Base-by-base conservation (phyloP, 805 yeast species). In the Wickerhamiella domercqiae region DNA sequence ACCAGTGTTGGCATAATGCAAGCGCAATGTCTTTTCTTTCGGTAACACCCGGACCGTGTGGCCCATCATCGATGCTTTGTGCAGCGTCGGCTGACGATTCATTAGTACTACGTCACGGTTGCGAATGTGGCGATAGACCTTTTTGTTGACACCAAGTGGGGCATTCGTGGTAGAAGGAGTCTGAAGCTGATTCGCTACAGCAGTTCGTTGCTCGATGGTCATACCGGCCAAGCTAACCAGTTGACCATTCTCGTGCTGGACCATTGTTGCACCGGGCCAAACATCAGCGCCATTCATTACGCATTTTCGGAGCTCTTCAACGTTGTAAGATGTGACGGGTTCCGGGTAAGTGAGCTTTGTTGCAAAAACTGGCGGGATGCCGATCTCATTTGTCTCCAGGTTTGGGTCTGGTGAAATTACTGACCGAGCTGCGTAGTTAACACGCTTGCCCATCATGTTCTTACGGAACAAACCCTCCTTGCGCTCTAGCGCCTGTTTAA, bases 391-490 rank as follows among this genome's bases (percentile, higher is more conserved):
- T 11, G 98, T 93, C 64, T 90, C 98, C 50, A 90, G 70, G 65
- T 80, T 90, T 40, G 99, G 99, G 63, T 90, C 99, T 4, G 97
- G 97, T 7, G 98, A 86, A 67, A 90, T 90, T 54, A 90, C 99
- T 2, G 98, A 86, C 67, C 98, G 83, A 7, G 98, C 98, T 29
- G 97, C 87, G 56, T 84, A 90, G 60, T 90, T 96, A 42, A 90
- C 99, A 71, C 98, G 90, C 70, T 90, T 90, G 57, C 99, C 99
- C 99, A 90, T 90, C 98, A 90, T 90, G 56, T 90, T 94, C 58
- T 87, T 90, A 67, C 99, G 75, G 68, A 87, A 87, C 47, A 87
- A 67, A 57, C 99, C 99, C 62, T 90, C 99, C 59, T 90, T 90
- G 75, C 90, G 87, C 61, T 90, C 99, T 54, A 90, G 67, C 7